Evolutionary conservation across 2,329 filamentous ascomycete species (phyloP), one percentile per base, ranked within the genome.

Genomic region (Ilyonectria sp.): DNA sequence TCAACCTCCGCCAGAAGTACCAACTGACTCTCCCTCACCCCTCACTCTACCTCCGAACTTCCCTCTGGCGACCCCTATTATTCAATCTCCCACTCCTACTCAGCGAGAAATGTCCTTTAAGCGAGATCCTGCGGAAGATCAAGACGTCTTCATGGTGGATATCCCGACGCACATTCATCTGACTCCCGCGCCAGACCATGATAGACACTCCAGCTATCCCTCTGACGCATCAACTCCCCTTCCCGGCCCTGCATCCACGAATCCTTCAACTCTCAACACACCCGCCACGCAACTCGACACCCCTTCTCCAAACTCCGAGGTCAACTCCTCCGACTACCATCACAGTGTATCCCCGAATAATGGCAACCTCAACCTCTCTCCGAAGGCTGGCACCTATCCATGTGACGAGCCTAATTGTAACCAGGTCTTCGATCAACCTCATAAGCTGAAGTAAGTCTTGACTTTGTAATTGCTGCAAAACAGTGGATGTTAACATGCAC

Each of bases 361-460:
- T n/a, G 40, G 40, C 26, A 74, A 63, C 9, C 29, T 43, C n/a
- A 72, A 72, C 11, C 56, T 74, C 6, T 79, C 79, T 15, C 78
- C 77, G 2, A 77, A 69, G 61, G 75, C 70, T 19, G 78, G 78
- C 19, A 40, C 71, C 19, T 79, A 78, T 62, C 76, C 73, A 26
- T 82, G 81, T 56, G 76, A 80, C 63, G 80, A 82, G 65, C 77
- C 78, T 57, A 80, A 80, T 9, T 82, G 81, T 40, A 74, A 74
- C 19, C 81, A 82, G 63, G 72, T 79, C 1, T 90, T 90, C 71
- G 87, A 89, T 64, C 87, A 89, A 74, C 81, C 87, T 10, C 87
- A 90, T 69, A 89, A 90, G 73, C 81, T 90, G 19, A 90, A 90
- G 86, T 88, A 81, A 69, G 82, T 77, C 6, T 33, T 31, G 13